These are phyloP conservation scores for Quercus bicolor DNA, from an alignment of 306 rosid species.

Conservation along the genomic window DNA sequence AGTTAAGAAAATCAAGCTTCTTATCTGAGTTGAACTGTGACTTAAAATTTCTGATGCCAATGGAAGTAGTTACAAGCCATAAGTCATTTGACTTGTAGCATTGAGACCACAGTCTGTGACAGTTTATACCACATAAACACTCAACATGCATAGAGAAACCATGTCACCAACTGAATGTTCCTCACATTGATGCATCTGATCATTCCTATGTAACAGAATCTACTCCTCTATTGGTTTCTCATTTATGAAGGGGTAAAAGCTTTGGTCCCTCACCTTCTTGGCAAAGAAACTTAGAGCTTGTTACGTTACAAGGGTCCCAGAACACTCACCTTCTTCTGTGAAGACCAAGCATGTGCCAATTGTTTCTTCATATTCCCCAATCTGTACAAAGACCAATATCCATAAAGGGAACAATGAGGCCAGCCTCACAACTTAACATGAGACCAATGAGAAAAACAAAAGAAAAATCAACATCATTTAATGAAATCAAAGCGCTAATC, in stretches of 20 bases:
- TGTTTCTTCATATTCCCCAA: conserved; percentile 75
- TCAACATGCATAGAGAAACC: background rate
- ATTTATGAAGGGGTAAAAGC: background rate
- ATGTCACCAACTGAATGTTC: background rate
- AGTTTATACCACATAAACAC: background rate
- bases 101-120: background rate
- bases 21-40: no score
- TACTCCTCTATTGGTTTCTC: background rate
- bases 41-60: background rate
- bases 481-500: background rate
- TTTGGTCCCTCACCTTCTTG: background rate
- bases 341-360: conserved; percentile 72
- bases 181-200: background rate
- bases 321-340: conserved; percentile 53
- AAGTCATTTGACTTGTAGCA: no score
- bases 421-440: conserved; percentile 5
- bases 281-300: background rate
- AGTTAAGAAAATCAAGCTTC: no score
- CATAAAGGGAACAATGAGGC: background rate
- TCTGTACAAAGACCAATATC: conserved; percentile 35
- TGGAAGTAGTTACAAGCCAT: background rate
- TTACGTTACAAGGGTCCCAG: background rate
- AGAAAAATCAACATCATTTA: background rate
- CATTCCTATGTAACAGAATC: background rate
- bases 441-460: background rate